A percentile compares a stretch with the other conserved stretches of the same genome.
These are phyloP conservation scores for Auricularia heimuer DNA, from an alignment of 768 basidiomycete genomes.

Conservation along the genomic window DNA sequence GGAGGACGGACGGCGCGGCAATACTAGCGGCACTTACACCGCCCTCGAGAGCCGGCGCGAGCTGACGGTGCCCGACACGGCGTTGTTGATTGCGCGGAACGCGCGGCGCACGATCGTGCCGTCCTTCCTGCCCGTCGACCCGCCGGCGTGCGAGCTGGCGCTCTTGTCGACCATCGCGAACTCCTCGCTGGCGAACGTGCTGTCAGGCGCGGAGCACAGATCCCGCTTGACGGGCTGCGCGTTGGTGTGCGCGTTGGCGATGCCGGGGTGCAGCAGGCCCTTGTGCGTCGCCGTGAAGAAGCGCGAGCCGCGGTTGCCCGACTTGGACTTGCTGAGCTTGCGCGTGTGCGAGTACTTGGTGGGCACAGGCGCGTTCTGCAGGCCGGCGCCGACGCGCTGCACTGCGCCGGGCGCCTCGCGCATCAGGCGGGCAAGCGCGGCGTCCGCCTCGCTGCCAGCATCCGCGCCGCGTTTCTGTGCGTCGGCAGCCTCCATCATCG, in stretches of 20 bases:
- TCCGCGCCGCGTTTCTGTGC: neutral
- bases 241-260: constrained; percentile 18
- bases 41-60: constrained; percentile 41
- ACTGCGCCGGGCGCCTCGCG: neutral
- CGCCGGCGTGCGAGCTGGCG: constrained; percentile 51
- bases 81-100: constrained; percentile 66
- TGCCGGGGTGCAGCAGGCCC: constrained; percentile 17
- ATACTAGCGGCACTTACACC: constrained; percentile 7
- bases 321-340: neutral
- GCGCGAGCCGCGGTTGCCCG: neutral
- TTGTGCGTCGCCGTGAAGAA: neutral
- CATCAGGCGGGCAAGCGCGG: neutral
- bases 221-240: constrained; percentile 6
- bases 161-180: constrained; percentile 13
- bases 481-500: neutral
- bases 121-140: constrained; percentile 35
- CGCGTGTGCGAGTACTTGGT: neutral
- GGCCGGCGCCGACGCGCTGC: neutral
- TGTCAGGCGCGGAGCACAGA: constrained; percentile 19
- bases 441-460: neutral
- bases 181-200: constrained; percentile 34
- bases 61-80: constrained; percentile 31
- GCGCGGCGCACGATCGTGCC: constrained; percentile 49
- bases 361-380: neutral
- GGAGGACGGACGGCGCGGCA: neutral